Evolutionary conservation across 805 yeast genomes (phyloP), one percentile per base, ranked within the genome.

Genomic region (Starmerella kuoi): DNA sequence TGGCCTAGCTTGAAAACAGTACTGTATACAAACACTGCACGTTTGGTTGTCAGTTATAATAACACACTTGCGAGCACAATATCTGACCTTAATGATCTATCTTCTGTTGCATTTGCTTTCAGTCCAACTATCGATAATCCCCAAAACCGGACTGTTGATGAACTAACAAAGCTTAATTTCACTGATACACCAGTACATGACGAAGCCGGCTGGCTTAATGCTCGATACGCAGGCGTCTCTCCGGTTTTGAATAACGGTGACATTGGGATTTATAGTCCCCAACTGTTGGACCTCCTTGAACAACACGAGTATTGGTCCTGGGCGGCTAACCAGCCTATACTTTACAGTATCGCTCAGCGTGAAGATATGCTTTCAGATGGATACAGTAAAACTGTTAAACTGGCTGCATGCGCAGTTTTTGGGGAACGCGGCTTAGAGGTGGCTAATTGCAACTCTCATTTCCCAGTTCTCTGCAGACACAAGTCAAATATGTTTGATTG

Each of bases 261-360:
- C 2, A 15, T 43, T 3, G 45, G 32, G 14, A 21, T 52, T 5
- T 33, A 35, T 14, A 24, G 44, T 17, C 18, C 31, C 3, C 43
- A 45, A 5, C 36, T 60, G 20, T 15, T 31, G 12, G 18, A 34
- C 27, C 59, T 12, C 51, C 35, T 48, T 56, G 14, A 47, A 9
- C 8, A 19, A 6, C 14, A 56, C 69, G 7, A 56, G 12, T 42
- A 71, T 28, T 86, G 95, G 95, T 71, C 88, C 2, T 86, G 95
- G 95, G 71, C 68, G 0, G 55, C 66, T 0, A 58, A 61, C 8
- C 72, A 79, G 54, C 91, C 91, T 1, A 25, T 37, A 1, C 39
- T 50, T 2, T 43, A 52, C 22, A 51, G 50, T n/a, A 40, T 38
- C 14, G 35, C 47, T 18, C 36, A 38, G 37, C 50, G 53, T 18